Conservation (phyloP, 495 filamentous ascomycete genomes). For the Monascus purpureus region DNA sequence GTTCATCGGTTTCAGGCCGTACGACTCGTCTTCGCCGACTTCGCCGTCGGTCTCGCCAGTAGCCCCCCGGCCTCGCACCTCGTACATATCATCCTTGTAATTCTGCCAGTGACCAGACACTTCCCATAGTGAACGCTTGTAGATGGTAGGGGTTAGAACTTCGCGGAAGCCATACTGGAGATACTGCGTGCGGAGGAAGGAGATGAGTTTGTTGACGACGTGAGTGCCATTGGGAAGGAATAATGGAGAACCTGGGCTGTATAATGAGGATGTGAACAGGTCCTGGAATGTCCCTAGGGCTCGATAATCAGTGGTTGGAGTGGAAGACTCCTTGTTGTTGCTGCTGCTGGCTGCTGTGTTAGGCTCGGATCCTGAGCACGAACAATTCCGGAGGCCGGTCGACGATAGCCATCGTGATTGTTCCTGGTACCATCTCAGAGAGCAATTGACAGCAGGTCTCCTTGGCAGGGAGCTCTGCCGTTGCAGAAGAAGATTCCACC, state of each 20-base stretch:
- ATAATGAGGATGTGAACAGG: slow-evolving; percentile 63
- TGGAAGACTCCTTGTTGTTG: slow-evolving; percentile 7
- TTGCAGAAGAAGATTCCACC: background rate
- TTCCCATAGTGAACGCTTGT: slow-evolving; percentile 83
- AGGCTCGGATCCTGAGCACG: slow-evolving; percentile 19
- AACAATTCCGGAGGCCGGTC: slow-evolving; percentile 19
- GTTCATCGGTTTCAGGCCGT: slow-evolving; percentile 94
- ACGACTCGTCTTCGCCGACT: slow-evolving; percentile 55
- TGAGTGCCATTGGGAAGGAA: slow-evolving; percentile 77
- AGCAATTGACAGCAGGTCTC: slow-evolving; percentile 1
- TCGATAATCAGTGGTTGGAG: slow-evolving; percentile 48
- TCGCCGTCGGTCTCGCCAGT: slow-evolving; percentile 30
- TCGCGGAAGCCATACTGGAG: slow-evolving; percentile 79
- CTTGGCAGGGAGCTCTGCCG: background rate
- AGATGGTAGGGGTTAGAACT: slow-evolving; percentile 86
- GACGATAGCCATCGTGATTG: slow-evolving; percentile 21
- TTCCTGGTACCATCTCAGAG: slow-evolving; percentile 1
- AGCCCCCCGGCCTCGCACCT: slow-evolving; percentile 54
- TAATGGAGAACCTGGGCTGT: slow-evolving; percentile 79
- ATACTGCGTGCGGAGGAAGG: slow-evolving; percentile 80
- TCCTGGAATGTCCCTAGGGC: slow-evolving; percentile 54
- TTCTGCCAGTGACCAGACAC: slow-evolving; percentile 86
- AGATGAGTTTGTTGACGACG: slow-evolving; percentile 74
- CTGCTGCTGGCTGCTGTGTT: slow-evolving; percentile 7
- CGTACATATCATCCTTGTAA: slow-evolving; percentile 92